phyloP scores from a whole-genome alignment of 2,329 filamentous ascomycete genomes.

The Microdochium nivale region DNA sequence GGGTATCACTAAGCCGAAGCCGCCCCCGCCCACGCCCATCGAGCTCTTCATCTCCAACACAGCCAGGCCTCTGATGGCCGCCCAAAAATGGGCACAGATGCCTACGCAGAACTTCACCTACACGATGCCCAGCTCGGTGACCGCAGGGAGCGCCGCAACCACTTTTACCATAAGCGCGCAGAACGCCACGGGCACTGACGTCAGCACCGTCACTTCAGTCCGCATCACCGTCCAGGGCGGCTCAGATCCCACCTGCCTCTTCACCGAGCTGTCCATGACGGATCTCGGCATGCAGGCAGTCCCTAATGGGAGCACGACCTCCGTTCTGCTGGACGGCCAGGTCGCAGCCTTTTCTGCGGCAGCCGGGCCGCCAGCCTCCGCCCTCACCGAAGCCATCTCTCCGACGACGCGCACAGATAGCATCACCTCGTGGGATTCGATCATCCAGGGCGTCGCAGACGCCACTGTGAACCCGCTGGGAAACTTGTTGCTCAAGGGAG shows the following conservation, averaged over 20 bases:
- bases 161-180: background rate
- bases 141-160: background rate
- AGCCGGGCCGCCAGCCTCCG: no score
- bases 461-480: background rate
- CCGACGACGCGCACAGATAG: background rate
- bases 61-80: no score
- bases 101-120: background rate
- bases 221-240: background rate
- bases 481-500: background rate
- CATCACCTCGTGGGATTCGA: background rate
- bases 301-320: background rate
- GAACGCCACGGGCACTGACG: background rate
- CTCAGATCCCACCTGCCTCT: background rate
- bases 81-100: background rate
- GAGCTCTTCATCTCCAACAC: background rate
- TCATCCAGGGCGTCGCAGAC: background rate
- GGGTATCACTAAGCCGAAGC: background rate
- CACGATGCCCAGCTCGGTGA: background rate
- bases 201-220: background rate
- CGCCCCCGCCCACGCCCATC: background rate
- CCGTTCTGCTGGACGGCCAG: background rate
- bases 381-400: background rate
- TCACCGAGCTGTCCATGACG: background rate
- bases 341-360: background rate
- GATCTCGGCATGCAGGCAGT: background rate